Base-by-base conservation (phyloP, 1,139 yeast genomes). In the Citeromyces hawaiiensis region DNA sequence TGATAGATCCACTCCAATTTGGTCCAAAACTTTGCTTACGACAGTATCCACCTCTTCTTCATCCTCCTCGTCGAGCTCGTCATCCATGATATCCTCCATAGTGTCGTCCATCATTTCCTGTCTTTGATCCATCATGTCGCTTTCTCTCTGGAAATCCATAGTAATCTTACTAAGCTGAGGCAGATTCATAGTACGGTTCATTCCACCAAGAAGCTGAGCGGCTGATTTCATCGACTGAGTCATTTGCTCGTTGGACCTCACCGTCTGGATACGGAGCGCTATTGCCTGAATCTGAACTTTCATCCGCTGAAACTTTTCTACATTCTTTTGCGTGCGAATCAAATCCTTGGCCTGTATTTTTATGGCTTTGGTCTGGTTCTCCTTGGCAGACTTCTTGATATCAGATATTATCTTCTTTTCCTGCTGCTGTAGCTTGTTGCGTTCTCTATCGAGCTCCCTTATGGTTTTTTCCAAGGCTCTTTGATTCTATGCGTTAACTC, bases 21-120 rank as follows among this genome's bases (percentile, higher is more conserved):
- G 98, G 55, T 91, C 99, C 54, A 91, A 66, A 1, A 93, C 96
- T 59, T 82, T 86, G 54, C 80, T 76, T 43, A 93, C 88, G 37
- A 91, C 83, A 52, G 88, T 96, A 53, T 91, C 97, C 11, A 85
- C 83, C 55, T 91, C 96, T 49, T 85, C 96, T 48, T 81, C 87
- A 49, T 78, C 81, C 40, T 70, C 79, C 42, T 70, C 82, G 39
- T 79, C 87, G 44, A 83, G 78, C 47, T 76, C 87, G 55, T 79
- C 85, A 41, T 82, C 94, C 87, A 88, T 85, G 21, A 91, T 81
- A 56, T 88, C 96, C 55, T 91, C 98, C 50, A 93, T 81, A 11
- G 96, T 94, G 55, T 91, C 98, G 56, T 91, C 98, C 85, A 91
- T 93, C 73, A 91, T 86, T 55, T 93, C 99, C 57, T 91, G 97